phyloP scores from a whole-genome alignment of 305 asterid genomes.

The Andrographis paniculata region DNA sequence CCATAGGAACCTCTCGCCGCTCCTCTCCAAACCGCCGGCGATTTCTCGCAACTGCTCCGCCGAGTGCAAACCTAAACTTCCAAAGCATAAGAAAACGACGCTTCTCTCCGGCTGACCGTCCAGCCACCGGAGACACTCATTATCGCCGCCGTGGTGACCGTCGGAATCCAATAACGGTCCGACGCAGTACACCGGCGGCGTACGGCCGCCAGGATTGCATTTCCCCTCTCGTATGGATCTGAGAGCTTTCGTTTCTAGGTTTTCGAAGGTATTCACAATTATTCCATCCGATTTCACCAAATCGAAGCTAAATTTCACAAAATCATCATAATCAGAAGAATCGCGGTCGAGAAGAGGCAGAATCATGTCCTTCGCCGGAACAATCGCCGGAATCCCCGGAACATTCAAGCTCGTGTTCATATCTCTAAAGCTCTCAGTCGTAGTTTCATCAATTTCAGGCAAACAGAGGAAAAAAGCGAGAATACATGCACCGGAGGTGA shows the following conservation, averaged over 20 bases:
- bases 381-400: constrained; percentile 35
- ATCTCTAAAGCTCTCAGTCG: constrained; percentile 30
- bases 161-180: constrained; percentile 44
- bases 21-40: constrained; percentile 50
- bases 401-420: constrained; percentile 22
- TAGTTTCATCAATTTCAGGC: constrained; percentile 21
- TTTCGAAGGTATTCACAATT: constrained; percentile 42
- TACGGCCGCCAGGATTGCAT: constrained; percentile 28
- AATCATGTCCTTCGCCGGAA: constrained; percentile 36
- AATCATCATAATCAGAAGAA: constrained; percentile 12
- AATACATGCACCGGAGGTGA: constrained; percentile 36
- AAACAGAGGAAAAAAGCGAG: constrained; percentile 23
- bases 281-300: constrained; percentile 28
- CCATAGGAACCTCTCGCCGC: constrained; percentile 54
- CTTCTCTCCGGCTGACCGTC: constrained; percentile 45
- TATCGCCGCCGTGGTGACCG: constrained; percentile 1
- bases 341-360: constrained; percentile 30
- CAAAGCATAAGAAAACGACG: constrained; percentile 55
- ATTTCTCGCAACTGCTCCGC: constrained; percentile 41
- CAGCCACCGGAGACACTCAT: constrained; percentile 54
- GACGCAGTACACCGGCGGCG: constrained; percentile 50
- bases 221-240: constrained; percentile 27
- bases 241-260: constrained; percentile 27
- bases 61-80: constrained; percentile 44
- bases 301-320: constrained; percentile 12